Base-by-base conservation (phyloP, 306 rosid genomes). In the Vigna nakashimae region DNA sequence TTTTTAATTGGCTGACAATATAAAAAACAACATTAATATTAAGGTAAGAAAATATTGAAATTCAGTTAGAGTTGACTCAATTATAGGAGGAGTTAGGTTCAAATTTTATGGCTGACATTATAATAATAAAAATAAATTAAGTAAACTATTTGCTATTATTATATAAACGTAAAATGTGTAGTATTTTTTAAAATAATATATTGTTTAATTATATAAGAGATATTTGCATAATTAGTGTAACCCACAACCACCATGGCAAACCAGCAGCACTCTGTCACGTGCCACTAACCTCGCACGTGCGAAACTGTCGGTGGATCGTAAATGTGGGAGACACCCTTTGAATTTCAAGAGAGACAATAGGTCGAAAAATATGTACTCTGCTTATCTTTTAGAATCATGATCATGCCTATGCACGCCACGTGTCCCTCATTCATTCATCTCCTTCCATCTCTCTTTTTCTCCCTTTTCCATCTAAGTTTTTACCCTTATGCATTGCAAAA, bases 241-340 rank as follows among this genome's bases (percentile, higher is more conserved):
- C 6, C 63, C 74, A 42, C 89, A 38, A 71, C 88, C 83, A 30
- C 36, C 88, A 9, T 91, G 84, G 77, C 71, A 73, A 60, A 43
- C 42, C 73, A 62, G 17, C 15, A 16, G 46, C 43, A 53, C 53
- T 43, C 77, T 89, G 81, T 50, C 80, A 75, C 92, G 88, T 83
- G 87, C 45, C 13, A 24, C 2, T 7, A 8, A 10, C 2, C 38
- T 58, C 83, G 86, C 71, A 42, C 87, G 87, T 83, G 85, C 82
- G 63, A 40, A 72, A 82, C 84, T 86, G 91, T 87, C 89, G 91
- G 90, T 90, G 90, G 58, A 38, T 50, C 38, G 32, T 15, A 70
- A 70, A 32, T 20, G 30, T 10, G 10, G 3, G 14, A 65, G 58
- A 38, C 68, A 64, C 42, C 50, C 58, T n/a, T 18, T 53, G 74